Evolutionary conservation across 805 yeast genomes (phyloP).

Genomic region (fission yeast (Schizosaccharomyces pombe)): DNA sequence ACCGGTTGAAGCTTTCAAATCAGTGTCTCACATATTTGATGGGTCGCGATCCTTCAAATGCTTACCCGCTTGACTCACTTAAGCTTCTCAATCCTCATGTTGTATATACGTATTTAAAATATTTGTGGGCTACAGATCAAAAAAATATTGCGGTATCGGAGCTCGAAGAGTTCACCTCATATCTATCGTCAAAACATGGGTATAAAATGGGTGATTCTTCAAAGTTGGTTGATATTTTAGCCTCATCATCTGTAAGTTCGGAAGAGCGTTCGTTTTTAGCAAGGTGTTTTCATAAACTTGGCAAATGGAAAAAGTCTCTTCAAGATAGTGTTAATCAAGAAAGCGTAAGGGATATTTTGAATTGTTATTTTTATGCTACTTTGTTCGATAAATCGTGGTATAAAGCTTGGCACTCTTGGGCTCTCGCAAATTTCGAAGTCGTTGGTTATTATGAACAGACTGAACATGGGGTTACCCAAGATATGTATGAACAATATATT

Average conservation of each 20-base stretch:
- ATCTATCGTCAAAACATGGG: background rate
- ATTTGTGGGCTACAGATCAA: constrained; percentile 90
- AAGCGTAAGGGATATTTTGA: constrained; percentile 62
- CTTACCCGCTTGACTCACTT: constrained; percentile 14
- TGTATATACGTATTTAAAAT: constrained; percentile 86
- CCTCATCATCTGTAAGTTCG: too few relatives aligned
- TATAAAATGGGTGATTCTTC: too few relatives aligned
- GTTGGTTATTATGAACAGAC: constrained; percentile 32
- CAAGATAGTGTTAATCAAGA: constrained; percentile 39
- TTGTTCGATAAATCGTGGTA: constrained; percentile 86
- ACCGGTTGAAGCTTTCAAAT: constrained; percentile 75
- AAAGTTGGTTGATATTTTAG: too few relatives aligned
- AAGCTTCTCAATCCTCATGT: constrained; percentile 81
- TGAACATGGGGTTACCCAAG: constrained; percentile 11
- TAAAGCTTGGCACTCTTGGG: constrained; percentile 99
- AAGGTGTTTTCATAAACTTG: constrained; percentile 85
- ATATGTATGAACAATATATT: constrained; percentile 61
- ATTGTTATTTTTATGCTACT: constrained; percentile 79
- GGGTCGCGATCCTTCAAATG: constrained; percentile 39
- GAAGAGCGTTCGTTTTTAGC: constrained; percentile 30
- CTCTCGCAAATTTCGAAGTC: constrained; percentile 88
- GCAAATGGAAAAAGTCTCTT: constrained; percentile 87
- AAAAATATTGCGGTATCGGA: constrained; percentile 50
- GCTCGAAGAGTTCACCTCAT: background rate
- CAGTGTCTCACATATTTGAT: constrained; percentile 60